A percentile compares a stretch with the other conserved stretches of the same genome.
Conservation (phyloP, 169 alveolate species). For the Eimeria sp. region DNA sequence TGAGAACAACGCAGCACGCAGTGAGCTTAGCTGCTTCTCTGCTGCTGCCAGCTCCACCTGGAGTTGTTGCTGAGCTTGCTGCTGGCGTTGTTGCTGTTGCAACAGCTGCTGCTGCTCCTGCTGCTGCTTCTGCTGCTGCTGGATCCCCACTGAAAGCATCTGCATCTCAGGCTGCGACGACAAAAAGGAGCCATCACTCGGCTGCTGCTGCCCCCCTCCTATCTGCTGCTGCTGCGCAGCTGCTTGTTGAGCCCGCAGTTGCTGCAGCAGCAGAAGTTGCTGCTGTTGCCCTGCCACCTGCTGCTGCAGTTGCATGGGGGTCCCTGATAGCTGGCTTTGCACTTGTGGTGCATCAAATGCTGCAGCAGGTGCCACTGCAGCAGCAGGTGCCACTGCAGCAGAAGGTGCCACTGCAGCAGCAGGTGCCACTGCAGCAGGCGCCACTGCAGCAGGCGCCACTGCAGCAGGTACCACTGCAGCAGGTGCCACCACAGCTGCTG, state of each 20-base stretch:
- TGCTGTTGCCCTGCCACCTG: background rate
- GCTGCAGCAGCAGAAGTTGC: background rate
- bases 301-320: background rate
- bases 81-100: background rate
- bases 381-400: background rate
- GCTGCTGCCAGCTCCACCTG: background rate
- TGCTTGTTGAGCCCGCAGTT: background rate
- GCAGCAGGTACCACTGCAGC: background rate
- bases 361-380: background rate
- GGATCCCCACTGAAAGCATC: background rate
- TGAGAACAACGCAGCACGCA: background rate
- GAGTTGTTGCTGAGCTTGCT: background rate
- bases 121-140: slow-evolving; percentile 18
- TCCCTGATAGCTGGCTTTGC: background rate
- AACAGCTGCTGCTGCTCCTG: background rate
- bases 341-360: background rate
- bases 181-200: background rate
- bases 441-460: background rate
- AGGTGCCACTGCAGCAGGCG: background rate
- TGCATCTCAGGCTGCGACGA: background rate
- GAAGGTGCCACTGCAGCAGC: background rate
- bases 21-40: slow-evolving; percentile 1
- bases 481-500: background rate
- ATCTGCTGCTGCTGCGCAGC: slow-evolving; percentile 18
- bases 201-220: background rate